phyloP scores from a whole-genome alignment of 2,329 filamentous ascomycete genomes.

The Hypoxylon sp. region DNA sequence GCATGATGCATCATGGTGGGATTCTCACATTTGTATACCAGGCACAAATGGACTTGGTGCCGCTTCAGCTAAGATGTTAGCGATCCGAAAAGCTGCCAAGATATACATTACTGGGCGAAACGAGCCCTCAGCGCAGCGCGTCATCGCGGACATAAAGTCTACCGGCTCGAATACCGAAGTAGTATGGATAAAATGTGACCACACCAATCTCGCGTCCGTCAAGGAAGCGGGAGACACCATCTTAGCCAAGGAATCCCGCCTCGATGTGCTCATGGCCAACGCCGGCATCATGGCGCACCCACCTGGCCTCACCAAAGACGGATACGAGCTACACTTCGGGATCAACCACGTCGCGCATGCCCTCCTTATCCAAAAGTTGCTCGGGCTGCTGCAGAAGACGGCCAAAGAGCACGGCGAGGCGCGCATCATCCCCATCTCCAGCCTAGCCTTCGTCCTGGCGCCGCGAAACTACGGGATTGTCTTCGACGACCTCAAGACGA shows the following conservation, averaged over 20 bases:
- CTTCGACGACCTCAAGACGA: conserved; percentile 38
- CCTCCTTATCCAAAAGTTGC: conserved; percentile 53
- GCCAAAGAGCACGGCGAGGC: conserved; percentile 32
- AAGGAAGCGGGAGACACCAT: conserved; percentile 54
- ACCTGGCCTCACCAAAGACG: conserved; percentile 56
- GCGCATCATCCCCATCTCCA: conserved; percentile 34
- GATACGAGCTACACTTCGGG: conserved; percentile 61
- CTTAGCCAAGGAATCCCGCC: conserved; percentile 46
- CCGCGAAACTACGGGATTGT: conserved; percentile 28
- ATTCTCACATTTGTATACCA: conserved; percentile 10
- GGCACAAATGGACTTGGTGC: conserved; percentile 34
- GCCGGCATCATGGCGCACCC: conserved; percentile 59
- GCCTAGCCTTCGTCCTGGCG: conserved; percentile 22
- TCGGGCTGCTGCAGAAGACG: conserved; percentile 27
- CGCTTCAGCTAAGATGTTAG: conserved; percentile 25
- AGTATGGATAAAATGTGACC: conserved; percentile 24
- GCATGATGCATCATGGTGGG: not conserved
- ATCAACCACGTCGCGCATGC: conserved; percentile 62
- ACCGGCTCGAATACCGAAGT: conserved; percentile 24
- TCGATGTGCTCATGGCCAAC: conserved; percentile 62
- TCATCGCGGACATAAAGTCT: conserved; percentile 19
- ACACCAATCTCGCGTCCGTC: conserved; percentile 34
- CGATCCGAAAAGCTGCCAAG: conserved; percentile 30
- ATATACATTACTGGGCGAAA: conserved; percentile 30
- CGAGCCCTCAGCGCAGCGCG: conserved; percentile 13